Evolutionary conservation across 768 basidiomycete species (phyloP), one percentile per base, ranked within the genome.

Genomic region (Podaxis rugospora): DNA sequence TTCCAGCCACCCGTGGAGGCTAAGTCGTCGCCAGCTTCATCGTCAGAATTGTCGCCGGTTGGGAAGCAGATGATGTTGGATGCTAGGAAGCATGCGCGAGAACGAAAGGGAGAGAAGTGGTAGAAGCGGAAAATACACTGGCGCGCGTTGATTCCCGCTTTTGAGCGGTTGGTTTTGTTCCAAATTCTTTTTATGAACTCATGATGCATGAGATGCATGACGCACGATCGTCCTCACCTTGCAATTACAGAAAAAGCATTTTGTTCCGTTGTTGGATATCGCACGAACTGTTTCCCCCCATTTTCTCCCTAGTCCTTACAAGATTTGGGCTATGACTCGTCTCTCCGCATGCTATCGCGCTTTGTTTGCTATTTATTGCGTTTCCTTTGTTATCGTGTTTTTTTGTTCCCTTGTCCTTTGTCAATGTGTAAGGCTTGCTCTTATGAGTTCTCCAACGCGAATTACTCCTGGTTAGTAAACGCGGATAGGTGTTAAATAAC

Each of bases 31-130:
- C 88, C 90, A 21, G 81, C 87, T 23, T 86, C 83, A 28, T 90
- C 89, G 2, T 82, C 88, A 9, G 90, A 92, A 63, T 74, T 92
- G 53, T 92, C 90, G 18, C 88, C 88, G 13, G 74, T 86, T 35
- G 86, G 82, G 4, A 80, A 78, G 65, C 79, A 86, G 68, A 78
- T 92, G 67, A 92, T 92, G 90, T 73, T 75, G 59, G 80, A 86
- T 65, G 68, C 87, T 47, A 77, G 90, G 59, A 76, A 79, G 56
- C 50, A 75, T 76, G 2, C 70, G 77, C 35, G 76, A 79, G 53
- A 66, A 57, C 5, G 76, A 76, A 6, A 57, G 63, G 35, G 60
- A 32, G 28, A 35, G 58, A 37, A 14, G 35, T 27, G 42, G n/a
- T 44, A 18, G 16, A 2, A 32, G 32, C 32, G 32, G 32, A 9